These are phyloP conservation scores for Elongisporangium anandrum DNA, from an alignment of 352 stramenopile genomes.

Conservation along the genomic window DNA sequence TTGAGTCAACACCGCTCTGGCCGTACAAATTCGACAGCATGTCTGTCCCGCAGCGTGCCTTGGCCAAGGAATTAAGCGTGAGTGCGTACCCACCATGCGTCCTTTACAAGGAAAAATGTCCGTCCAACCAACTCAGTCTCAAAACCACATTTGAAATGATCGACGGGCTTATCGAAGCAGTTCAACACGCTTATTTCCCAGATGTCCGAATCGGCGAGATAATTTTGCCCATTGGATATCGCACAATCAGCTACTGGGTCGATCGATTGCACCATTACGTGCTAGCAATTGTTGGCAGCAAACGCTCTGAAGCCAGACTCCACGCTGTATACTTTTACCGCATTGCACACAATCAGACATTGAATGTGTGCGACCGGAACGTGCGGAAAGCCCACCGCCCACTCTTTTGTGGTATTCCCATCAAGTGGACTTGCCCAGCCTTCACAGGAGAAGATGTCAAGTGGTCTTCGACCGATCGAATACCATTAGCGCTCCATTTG, in stretches of 20 bases:
- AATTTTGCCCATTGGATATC: neutral
- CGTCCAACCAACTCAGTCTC: constrained; percentile 9
- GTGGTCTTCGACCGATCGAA: neutral
- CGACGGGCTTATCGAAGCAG: constrained; percentile 18
- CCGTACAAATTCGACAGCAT: constrained; percentile 23
- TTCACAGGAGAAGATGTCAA: constrained; percentile 1
- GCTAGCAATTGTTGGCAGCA: constrained; percentile 17
- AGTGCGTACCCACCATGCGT: constrained; percentile 1
- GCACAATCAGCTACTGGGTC: constrained; percentile 13
- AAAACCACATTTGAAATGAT: constrained; percentile 24
- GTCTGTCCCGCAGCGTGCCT: constrained; percentile 14
- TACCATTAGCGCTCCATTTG: neutral
- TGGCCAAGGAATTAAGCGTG: constrained; percentile 8
- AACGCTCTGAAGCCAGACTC: neutral
- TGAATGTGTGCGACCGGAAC: neutral
- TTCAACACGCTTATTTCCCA: neutral
- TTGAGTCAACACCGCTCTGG: constrained; percentile 9
- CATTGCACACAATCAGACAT: neutral
- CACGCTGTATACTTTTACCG: neutral
- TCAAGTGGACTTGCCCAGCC: constrained; percentile 19
- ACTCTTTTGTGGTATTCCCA: neutral
- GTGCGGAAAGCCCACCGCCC: constrained; percentile 2
- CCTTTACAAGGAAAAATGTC: constrained; percentile 6
- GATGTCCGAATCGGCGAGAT: neutral
- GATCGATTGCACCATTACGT: constrained; percentile 32